Evolutionary conservation across 345 rosid genomes (phyloP).

Genomic region (Dovyalis caffra): DNA sequence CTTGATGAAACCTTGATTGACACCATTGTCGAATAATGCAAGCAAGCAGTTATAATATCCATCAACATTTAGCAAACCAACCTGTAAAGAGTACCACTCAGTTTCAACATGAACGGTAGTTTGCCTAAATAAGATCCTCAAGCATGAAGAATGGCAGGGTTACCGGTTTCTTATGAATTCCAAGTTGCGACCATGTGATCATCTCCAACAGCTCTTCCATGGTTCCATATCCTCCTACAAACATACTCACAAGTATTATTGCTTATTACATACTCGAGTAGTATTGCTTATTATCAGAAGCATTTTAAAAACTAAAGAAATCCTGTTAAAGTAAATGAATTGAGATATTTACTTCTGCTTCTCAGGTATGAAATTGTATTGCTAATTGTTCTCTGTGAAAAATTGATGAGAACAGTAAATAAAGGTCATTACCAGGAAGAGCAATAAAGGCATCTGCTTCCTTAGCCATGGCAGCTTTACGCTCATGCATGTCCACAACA

Average conservation of each 20-base stretch:
- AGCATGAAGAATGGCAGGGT: constrained; percentile 23
- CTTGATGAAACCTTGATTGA: constrained; percentile 91
- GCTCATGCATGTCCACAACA: constrained; percentile 91
- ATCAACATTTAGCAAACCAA: constrained; percentile 90
- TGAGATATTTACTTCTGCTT: background rate
- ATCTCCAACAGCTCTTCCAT: constrained; percentile 96
- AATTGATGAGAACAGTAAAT: background rate
- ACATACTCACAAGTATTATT: background rate
- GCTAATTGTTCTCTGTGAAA: constrained; percentile 9
- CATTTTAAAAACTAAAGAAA: constrained; percentile 6
- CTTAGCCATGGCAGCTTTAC: constrained; percentile 95
- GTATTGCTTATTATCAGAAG: background rate
- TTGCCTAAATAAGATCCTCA: background rate
- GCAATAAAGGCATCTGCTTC: constrained; percentile 96
- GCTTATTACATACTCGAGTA: background rate
- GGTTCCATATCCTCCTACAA: constrained; percentile 91
- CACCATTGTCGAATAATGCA: constrained; percentile 81
- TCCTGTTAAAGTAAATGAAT: background rate
- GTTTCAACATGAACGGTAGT: background rate
- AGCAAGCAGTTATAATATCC: constrained; percentile 86
- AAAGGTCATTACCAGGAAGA: constrained; percentile 69
- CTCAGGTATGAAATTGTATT: background rate
- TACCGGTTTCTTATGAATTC: constrained; percentile 93
- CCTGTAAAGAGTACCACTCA: constrained; percentile 37
- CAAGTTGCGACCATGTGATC: constrained; percentile 98